A percentile compares a stretch with the other conserved stretches of the same genome.
These are phyloP conservation scores for Alternaria conjuncta DNA, from an alignment of 2,329 filamentous ascomycete genomes.

Conservation along the genomic window DNA sequence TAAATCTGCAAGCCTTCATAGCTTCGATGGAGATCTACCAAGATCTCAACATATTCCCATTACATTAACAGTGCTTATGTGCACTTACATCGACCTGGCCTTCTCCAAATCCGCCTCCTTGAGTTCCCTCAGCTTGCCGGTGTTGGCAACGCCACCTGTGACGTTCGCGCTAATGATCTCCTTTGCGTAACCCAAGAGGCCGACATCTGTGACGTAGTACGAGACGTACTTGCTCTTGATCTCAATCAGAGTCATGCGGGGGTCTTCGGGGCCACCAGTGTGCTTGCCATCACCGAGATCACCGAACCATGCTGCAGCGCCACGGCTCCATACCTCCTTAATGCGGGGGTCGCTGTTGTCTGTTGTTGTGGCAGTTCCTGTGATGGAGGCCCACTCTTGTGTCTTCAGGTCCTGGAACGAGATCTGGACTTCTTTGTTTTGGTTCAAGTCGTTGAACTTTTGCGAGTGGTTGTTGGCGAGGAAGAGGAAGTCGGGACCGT, in stretches of 20 bases:
- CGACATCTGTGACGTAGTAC: slow-evolving; percentile 49
- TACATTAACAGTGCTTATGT: not conserved
- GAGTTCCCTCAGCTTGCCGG: slow-evolving; percentile 53
- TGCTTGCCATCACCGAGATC: slow-evolving; percentile 59
- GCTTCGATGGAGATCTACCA: slow-evolving; percentile 4
- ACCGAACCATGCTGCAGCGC: slow-evolving; percentile 57
- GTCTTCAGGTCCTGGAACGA: slow-evolving; percentile 56
- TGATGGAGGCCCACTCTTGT: slow-evolving; percentile 57
- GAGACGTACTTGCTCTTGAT: slow-evolving; percentile 49
- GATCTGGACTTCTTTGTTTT: slow-evolving; percentile 53
- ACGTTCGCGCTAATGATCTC: slow-evolving; percentile 49
- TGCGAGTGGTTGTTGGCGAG: slow-evolving; percentile 56
- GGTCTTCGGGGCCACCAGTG: slow-evolving; percentile 54
- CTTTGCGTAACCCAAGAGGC: slow-evolving; percentile 47
- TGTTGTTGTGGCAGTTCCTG: slow-evolving; percentile 51
- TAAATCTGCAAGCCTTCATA: slow-evolving; percentile 1
- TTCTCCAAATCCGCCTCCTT: slow-evolving; percentile 58
- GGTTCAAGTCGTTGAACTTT: slow-evolving; percentile 56
- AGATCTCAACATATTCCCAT: not conserved
- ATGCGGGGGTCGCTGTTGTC: slow-evolving; percentile 56
- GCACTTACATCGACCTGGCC: slow-evolving; percentile 31
- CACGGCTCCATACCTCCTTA: slow-evolving; percentile 54
- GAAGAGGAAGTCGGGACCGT: slow-evolving; percentile 59
- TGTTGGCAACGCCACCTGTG: slow-evolving; percentile 50
- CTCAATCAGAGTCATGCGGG: slow-evolving; percentile 53